phyloP scores from a whole-genome alignment of 1,139 yeast species.

The Hyphopichia fennica region DNA sequence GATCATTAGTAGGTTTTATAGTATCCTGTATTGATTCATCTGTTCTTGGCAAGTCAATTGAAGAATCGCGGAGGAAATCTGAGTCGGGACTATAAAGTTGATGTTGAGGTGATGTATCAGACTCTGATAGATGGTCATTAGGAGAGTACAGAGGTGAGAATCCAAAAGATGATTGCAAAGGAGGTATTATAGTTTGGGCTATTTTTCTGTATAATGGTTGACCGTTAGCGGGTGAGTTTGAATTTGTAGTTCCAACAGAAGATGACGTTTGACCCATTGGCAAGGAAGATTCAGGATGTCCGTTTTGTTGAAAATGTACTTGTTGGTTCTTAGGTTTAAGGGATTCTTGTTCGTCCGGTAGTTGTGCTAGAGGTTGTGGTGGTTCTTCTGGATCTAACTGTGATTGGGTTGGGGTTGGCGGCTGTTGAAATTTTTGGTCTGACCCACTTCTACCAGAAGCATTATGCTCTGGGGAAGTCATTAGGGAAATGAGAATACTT shows the following conservation, averaged over 20 bases:
- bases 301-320: no score
- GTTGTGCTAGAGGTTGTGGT: no score
- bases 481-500: not conserved
- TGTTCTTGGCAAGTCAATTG: not conserved
- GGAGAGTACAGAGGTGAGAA: conserved; percentile 1
- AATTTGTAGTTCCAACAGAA: not conserved
- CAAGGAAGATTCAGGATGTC: no score
- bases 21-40: not conserved
- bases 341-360: no score
- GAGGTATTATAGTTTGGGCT: conserved; percentile 14
- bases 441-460: not conserved
- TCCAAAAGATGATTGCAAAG: conserved; percentile 11
- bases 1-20: not conserved
- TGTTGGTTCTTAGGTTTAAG: no score
- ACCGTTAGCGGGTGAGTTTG: not conserved
- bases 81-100: no score
- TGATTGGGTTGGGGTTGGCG: no score
- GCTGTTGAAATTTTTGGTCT: not conserved
- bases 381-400: no score
- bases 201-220: conserved; percentile 11
- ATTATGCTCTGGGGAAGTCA: not conserved
- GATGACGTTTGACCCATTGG: not conserved
- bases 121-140: not conserved
- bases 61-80: no score
- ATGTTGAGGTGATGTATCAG: not conserved